Evolutionary conservation across 805 yeast genomes (phyloP).

Genomic region (Monosporozyma aerobia): DNA sequence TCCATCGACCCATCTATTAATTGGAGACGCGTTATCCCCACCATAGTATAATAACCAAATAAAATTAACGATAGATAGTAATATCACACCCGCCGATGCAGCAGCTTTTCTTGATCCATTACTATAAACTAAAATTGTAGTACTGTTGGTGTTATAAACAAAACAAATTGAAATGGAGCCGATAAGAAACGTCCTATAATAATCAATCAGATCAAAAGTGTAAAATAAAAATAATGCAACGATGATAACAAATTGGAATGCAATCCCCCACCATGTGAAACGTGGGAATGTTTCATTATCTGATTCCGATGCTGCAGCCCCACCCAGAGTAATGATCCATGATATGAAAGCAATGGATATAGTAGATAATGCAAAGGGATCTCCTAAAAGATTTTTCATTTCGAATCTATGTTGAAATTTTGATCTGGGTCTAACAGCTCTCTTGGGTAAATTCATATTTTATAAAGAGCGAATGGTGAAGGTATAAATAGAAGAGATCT

Average conservation of each 20-base stretch:
- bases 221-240: slow-evolving; percentile 43
- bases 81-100: slow-evolving; percentile 86
- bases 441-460: neutral
- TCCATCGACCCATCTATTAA: slow-evolving; percentile 77
- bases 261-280: slow-evolving; percentile 95
- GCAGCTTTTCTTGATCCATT: slow-evolving; percentile 61
- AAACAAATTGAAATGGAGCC: slow-evolving; percentile 54
- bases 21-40: slow-evolving; percentile 80
- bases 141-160: slow-evolving; percentile 75
- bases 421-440: neutral
- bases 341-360: slow-evolving; percentile 63
- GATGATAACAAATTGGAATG: slow-evolving; percentile 60
- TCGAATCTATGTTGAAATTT: slow-evolving; percentile 21
- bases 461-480: neutral
- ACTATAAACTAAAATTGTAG: slow-evolving; percentile 70
- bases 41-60: slow-evolving; percentile 88
- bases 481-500: neutral
- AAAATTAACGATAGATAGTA: slow-evolving; percentile 71
- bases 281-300: slow-evolving; percentile 49
- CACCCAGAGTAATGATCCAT: slow-evolving; percentile 85
- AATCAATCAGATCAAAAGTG: slow-evolving; percentile 54
- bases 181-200: slow-evolving; percentile 46
- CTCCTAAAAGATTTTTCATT: slow-evolving; percentile 51
- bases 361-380: slow-evolving; percentile 84
- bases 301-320: slow-evolving; percentile 55